Conservation (phyloP, 2,329 filamentous ascomycete species). For the Lecanosticta acicola region DNA sequence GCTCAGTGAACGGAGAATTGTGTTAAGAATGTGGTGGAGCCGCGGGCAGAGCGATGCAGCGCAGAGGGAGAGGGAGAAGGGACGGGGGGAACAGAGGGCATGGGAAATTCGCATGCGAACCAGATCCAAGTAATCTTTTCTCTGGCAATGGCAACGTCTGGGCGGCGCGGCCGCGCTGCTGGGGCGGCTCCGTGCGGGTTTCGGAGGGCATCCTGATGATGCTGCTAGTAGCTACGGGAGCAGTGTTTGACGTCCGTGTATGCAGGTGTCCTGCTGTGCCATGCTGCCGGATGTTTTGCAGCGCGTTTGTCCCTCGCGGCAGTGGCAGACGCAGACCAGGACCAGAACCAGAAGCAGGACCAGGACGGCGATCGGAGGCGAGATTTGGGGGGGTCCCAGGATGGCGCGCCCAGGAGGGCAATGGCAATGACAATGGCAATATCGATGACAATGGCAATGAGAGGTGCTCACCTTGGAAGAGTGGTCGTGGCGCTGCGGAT, state of each 20-base stretch:
- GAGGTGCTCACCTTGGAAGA: slow-evolving; percentile 14
- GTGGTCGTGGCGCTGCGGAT: slow-evolving; percentile 1
- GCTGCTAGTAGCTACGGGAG: slow-evolving; percentile 6
- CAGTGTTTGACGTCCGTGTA: slow-evolving; percentile 18
- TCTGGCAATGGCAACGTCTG: background rate
- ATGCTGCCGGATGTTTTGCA: slow-evolving; percentile 19
- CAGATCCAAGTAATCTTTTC: background rate
- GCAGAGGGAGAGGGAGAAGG: background rate
- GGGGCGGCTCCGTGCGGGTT: slow-evolving; percentile 8
- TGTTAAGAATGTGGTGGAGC: slow-evolving; percentile 16
- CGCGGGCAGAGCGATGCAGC: slow-evolving; percentile 4
- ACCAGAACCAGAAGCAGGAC: background rate
- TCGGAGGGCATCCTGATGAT: slow-evolving; percentile 8
- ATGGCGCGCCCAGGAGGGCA: background rate
- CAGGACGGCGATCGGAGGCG: background rate
- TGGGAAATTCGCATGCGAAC: slow-evolving; percentile 1
- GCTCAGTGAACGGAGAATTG: slow-evolving; percentile 12
- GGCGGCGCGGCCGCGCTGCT: no score
- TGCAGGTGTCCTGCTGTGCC: slow-evolving; percentile 21
- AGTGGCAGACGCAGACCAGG: slow-evolving; percentile 4
- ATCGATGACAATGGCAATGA: background rate
- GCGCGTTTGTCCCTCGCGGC: slow-evolving; percentile 21
- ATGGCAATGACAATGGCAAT: background rate
- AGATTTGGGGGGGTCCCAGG: background rate
- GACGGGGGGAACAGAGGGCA: background rate